Evolutionary conservation across 441 rosid species (phyloP).

Genomic region (Gossypium schwendimanii): DNA sequence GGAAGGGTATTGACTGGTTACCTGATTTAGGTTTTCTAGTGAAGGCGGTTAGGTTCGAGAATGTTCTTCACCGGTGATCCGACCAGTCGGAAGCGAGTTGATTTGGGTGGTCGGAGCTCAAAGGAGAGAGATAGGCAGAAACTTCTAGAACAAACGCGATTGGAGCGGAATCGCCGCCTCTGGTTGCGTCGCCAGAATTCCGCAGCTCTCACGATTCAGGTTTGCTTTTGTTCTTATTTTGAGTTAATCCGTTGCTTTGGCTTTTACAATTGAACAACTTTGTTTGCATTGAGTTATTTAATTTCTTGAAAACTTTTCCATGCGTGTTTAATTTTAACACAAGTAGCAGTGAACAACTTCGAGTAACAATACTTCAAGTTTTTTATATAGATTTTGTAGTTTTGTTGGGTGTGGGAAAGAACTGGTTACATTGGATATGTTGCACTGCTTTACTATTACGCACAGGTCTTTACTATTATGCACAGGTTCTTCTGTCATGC

Average conservation of each 20-base stretch:
- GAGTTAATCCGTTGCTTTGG: background rate
- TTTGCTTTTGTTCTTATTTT: constrained; percentile 16
- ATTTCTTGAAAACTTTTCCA: background rate
- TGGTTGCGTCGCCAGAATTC: constrained; percentile 66
- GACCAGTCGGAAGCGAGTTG: constrained; percentile 86
- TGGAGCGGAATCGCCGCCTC: constrained; percentile 83
- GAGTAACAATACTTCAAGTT: background rate
- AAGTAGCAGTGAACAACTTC: background rate
- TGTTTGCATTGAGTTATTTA: background rate
- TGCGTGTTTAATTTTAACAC: background rate
- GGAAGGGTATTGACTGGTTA: background rate
- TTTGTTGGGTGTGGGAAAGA: background rate
- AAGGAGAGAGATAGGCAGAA: constrained; percentile 93
- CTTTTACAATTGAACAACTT: no score
- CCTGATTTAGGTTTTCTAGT: constrained; percentile 2
- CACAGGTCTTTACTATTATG: background rate
- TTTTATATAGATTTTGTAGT: no score
- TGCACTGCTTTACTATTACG: background rate
- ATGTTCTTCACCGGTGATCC: constrained; percentile 97
- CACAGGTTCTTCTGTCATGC: background rate
- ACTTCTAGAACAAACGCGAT: constrained; percentile 87
- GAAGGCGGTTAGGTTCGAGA: constrained; percentile 5
- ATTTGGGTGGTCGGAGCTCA: constrained; percentile 92
- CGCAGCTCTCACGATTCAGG: constrained; percentile 85
- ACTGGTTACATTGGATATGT: background rate